Evolutionary conservation across 1,139 yeast species (phyloP).

Genomic region (Keqinozyma sinolaborantium): DNA sequence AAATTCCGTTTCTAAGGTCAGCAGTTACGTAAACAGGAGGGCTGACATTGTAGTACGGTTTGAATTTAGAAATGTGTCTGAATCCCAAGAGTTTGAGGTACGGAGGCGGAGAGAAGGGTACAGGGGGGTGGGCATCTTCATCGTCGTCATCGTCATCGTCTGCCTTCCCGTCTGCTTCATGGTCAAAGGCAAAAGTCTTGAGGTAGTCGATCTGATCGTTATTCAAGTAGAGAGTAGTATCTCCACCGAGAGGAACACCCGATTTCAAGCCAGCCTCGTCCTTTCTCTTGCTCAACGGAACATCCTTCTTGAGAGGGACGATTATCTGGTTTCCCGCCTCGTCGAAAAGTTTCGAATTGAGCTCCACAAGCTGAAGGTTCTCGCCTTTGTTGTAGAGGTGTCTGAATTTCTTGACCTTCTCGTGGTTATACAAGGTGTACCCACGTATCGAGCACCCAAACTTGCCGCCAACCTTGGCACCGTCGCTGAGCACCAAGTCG

Average conservation of each 20-base stretch:
- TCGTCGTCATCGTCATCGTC: conserved; percentile 9
- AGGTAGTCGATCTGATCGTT: conserved; percentile 26
- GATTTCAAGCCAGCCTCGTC: conserved; percentile 33
- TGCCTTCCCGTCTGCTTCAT: conserved; percentile 21
- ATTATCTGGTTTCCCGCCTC: conserved; percentile 18
- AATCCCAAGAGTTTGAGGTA: conserved; percentile 66
- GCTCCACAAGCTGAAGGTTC: conserved; percentile 48
- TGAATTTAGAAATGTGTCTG: conserved; percentile 36
- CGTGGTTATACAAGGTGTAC: conserved; percentile 58
- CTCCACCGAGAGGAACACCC: conserved; percentile 29
- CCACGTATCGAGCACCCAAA: conserved; percentile 70
- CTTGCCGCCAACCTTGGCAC: conserved; percentile 32
- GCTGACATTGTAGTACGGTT: conserved; percentile 50
- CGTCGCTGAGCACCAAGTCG: conserved; percentile 44
- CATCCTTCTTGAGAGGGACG: conserved; percentile 9
- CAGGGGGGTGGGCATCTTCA: conserved; percentile 9
- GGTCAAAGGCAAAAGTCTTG: conserved; percentile 34
- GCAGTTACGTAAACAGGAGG: conserved; percentile 60
- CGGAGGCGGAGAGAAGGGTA: conserved; percentile 27
- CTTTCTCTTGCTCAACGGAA: conserved; percentile 29
- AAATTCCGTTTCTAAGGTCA: conserved; percentile 30
- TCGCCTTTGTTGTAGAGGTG: conserved; percentile 51
- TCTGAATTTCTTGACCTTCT: conserved; percentile 37
- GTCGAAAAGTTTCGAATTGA: conserved; percentile 32
- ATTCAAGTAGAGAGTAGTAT: conserved; percentile 23